Evolutionary conservation across 2,329 filamentous ascomycete genomes (phyloP), one percentile per base, ranked within the genome.

Genomic region (Monosporascus sp.): DNA sequence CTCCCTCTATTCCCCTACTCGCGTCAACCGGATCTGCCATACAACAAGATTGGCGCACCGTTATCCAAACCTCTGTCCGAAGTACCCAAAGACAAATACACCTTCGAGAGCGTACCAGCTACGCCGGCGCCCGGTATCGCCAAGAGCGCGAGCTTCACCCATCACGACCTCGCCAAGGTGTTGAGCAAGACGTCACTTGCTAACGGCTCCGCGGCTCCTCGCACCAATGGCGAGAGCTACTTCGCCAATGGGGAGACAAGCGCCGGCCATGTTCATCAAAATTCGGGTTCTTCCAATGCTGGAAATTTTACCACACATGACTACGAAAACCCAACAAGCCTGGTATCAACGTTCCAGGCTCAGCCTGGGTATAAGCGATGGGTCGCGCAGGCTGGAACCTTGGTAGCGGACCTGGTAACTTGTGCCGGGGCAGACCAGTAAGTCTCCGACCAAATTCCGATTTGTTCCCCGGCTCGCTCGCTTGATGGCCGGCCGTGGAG

Each of bases 321-420:
- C 63, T 81, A 84, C 60, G 79, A 83, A 64, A 84, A 84, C 66
- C 76, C 78, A 48, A 72, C 75, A 14, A 34, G 31, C 17, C 77
- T 81, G 51, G 71, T 82, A 57, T 78, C 77, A 53, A 79, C 78
- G 64, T 79, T 87, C 69, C 83, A 91, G 69, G 86, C 90, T 20
- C 92, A 93, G 69, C 90, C 92, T 7, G 94, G 94, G 49, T 99
- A 99, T 73, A 94, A 94, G 76, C 91, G 96, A 75, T 99, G 94
- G 94, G 93, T 99, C 59, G 94, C 94, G 22, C 94, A 97, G 75
- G 92, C 94, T 43, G 94, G 94, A 56, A 97, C 92, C 31, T 81
- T 99, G 53, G 88, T 99, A 48, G 94, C 94, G 49, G 92, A 97
- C 69, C 83, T 99, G 45, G 79, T 99, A 60, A 97, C 91, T 41